Base-by-base conservation (phyloP, 2,329 filamentous ascomycete genomes). In the Cercospora citrullina region DNA sequence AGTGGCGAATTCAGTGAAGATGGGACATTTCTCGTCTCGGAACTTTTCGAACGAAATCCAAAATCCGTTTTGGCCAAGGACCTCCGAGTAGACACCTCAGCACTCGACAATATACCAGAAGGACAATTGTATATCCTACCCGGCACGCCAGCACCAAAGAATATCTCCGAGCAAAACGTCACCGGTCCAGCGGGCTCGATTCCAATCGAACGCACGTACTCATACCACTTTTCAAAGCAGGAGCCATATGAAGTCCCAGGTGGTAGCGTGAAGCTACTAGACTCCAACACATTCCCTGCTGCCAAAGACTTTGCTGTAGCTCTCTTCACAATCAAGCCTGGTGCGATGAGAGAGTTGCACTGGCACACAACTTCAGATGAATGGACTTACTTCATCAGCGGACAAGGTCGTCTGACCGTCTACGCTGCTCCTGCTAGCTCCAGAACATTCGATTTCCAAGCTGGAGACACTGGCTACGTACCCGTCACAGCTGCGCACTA, bases 271-370 rank as follows among this genome's bases (percentile, higher is more conserved):
- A 88, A 89, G 79, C 84, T 89, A 64, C 75, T 89, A 6, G 87
- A 89, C 72, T 82, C 85, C 0, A 75, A 77, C 0, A 86, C 82
- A 1, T 89, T 89, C 77, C 87, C 87, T 5, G 79, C 87, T 30
- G 85, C 87, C 0, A 76, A 75, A 10, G 82, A 81, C 65, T 87
- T 89, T 75, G 85, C 86, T 3, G 83, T 84, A 0, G 86, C 86
- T 0, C 79, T 89, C 1, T 84, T 89, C 9, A 86, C 84, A 2
- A 79, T 89, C 33, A 80, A 87, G 72, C 87, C 87, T 0, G 87
- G 87, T n/a, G 87, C 87, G 1, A 86, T 89, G 85, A 84, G 87
- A 23, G 87, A 89, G 74, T 79, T 90, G 53, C 87, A 89, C 79
- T 89, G 87, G 87, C 87, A 89, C 78, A 84, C 85, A 1, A 82